phyloP scores from a whole-genome alignment of 2,329 filamentous ascomycete species.

The Hirsutella minnesotensis region DNA sequence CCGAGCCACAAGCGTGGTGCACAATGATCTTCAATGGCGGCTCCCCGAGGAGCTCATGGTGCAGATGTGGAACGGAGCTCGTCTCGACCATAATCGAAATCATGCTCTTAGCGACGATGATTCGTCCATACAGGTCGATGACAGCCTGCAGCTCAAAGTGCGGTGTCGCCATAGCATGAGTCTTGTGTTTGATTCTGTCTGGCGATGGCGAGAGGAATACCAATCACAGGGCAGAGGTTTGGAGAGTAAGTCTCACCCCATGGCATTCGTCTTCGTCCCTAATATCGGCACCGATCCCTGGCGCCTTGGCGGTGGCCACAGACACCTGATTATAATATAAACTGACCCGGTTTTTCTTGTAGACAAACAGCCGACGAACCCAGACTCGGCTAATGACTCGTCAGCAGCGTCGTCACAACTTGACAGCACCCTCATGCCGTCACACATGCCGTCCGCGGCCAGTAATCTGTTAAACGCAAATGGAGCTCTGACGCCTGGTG shows the following conservation, averaged over 20 bases:
- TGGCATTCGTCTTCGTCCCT: neutral
- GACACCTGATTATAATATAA: no score
- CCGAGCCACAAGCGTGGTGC: slow-evolving; percentile 59
- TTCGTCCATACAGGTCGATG: slow-evolving; percentile 44
- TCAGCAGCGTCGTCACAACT: slow-evolving; percentile 55
- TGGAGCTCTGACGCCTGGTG: slow-evolving; percentile 40
- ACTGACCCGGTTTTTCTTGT: slow-evolving; percentile 14
- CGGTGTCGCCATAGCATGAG: slow-evolving; percentile 77
- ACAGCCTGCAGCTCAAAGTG: slow-evolving; percentile 69
- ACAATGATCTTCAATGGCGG: slow-evolving; percentile 70
- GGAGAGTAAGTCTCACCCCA: slow-evolving; percentile 45
- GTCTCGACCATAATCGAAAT: slow-evolving; percentile 34
- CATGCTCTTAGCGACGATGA: slow-evolving; percentile 37
- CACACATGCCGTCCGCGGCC: slow-evolving; percentile 26
- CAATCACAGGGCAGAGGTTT: slow-evolving; percentile 60
- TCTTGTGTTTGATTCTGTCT: slow-evolving; percentile 73
- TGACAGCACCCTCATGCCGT: slow-evolving; percentile 45
- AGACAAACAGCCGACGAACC: slow-evolving; percentile 79
- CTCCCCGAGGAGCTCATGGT: slow-evolving; percentile 78
- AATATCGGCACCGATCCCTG: no score
- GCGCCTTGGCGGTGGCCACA: neutral
- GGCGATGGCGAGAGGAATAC: slow-evolving; percentile 75
- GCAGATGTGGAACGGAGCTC: slow-evolving; percentile 71
- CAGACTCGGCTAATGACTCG: slow-evolving; percentile 65
- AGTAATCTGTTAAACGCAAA: slow-evolving; percentile 32